Base-by-base conservation (phyloP, 345 rosid species). In the Mercurialis annua region DNA sequence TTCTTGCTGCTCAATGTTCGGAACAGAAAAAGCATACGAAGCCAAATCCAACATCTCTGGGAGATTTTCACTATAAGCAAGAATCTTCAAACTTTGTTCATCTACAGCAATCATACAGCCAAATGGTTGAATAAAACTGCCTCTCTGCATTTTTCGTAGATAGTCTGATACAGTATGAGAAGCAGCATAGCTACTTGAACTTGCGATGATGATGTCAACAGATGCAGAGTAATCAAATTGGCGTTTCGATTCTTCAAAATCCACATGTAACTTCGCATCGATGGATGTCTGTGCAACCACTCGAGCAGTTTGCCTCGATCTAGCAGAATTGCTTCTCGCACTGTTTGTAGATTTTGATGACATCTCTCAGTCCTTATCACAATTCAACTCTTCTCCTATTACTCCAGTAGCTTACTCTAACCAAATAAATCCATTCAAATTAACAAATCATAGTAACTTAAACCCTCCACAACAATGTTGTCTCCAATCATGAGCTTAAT, bases 31-130 rank as follows among this genome's bases (percentile, higher is more conserved):
- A 1, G 92, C 89, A 44, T 85, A 86, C 24, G 91, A 85, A 47
- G 73, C 82, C 81, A 89, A 67, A 59, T 86, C 93, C 69, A 91
- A 72, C 91, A 91, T 82, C 59, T 91, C 93, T 1, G 80, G 87
- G 26, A 92, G 83, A 68, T 91, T 91, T 72, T 87, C 93, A 17
- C 96, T 87, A 64, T 75, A 87, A 12, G 92, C 92, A 61, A 91
- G 66, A 17, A 91, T 82, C 34, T 53, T 79, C 57, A 84, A 83
- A 72, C 36, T 84, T 72, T 84, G 76, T 72, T 83, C 86, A 66
- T 91, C 90, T 0, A 91, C 86, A 10, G 87, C 93, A 58, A 91
- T 77, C 75, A 91, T 57, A 69, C 96, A 91, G 31, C 97, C 97
- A 65, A 84, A 89, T 29, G 93, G 89, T 71, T 87, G 96, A 69